Percentiles rank a stretch among this genome's conserved stretches.
phyloP scores from a whole-genome alignment of 148 eudicot species.

The Rhododendron vialii region DNA sequence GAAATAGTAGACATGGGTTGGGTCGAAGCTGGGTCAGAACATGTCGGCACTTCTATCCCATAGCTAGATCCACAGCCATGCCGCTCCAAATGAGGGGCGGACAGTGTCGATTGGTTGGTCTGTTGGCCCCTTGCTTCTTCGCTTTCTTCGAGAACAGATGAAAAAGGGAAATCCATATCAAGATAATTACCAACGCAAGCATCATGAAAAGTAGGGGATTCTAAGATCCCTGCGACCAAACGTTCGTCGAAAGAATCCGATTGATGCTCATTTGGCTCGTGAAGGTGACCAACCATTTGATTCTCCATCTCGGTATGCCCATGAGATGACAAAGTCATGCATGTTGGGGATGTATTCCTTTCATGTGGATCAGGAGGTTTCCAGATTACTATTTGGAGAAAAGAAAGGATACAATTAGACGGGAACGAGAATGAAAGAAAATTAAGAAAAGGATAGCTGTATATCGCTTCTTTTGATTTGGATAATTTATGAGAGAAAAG shows the following conservation, averaged over 20 bases:
- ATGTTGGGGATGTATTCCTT: constrained; percentile 18
- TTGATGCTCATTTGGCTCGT: background rate
- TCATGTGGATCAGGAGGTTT: constrained; percentile 35
- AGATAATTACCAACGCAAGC: background rate
- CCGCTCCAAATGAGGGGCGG: background rate
- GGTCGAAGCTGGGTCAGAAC: background rate
- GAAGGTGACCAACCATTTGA: background rate
- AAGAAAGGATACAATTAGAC: background rate
- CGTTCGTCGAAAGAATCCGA: background rate
- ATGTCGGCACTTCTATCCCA: background rate
- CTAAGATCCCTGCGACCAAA: background rate
- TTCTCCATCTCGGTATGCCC: background rate
- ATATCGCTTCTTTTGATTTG: background rate
- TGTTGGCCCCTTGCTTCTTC: background rate
- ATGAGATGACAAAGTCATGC: background rate
- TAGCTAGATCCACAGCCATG: background rate
- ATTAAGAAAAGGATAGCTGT: constrained; percentile 23
- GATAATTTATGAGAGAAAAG: background rate
- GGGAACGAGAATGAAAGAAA: constrained; percentile 40
- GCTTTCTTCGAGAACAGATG: background rate
- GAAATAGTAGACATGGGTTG: background rate
- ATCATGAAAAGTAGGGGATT: background rate
- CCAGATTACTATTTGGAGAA: constrained; percentile 31
- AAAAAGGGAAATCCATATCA: background rate
- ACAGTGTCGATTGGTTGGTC: background rate